Evolutionary conservation across 768 basidiomycete species (phyloP).

Genomic region (Mycena galericulata): DNA sequence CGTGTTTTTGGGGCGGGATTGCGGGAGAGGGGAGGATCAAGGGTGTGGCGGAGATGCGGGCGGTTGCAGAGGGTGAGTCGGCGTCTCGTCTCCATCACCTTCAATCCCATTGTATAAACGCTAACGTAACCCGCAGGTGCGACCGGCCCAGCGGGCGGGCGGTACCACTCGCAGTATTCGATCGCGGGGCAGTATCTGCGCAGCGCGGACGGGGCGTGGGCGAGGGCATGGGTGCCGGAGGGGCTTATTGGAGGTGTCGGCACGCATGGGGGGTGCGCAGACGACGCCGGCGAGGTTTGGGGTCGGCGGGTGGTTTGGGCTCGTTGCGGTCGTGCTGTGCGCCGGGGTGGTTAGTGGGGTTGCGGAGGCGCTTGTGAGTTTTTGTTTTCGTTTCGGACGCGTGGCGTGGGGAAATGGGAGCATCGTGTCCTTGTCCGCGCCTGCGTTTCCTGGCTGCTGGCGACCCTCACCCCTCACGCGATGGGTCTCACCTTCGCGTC

Average conservation of each 20-base stretch:
- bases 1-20: conserved; percentile 33
- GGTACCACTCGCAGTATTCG: conserved; percentile 35
- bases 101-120: neutral
- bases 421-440: no score
- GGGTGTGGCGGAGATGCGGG: conserved; percentile 37
- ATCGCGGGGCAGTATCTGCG: conserved; percentile 35
- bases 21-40: conserved; percentile 15
- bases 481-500: neutral
- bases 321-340: conserved; percentile 67
- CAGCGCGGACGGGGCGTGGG: conserved; percentile 21
- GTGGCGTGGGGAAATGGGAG: neutral
- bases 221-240: conserved; percentile 40
- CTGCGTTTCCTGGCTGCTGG: no score
- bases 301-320: conserved; percentile 59
- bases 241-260: conserved; percentile 29
- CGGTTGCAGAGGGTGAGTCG: conserved; percentile 32
- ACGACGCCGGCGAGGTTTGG: conserved; percentile 32
- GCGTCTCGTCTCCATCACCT: neutral
- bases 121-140: neutral
- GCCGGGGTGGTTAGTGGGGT: conserved; percentile 86
- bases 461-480: neutral
- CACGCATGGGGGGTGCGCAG: conserved; percentile 17
- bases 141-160: neutral
- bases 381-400: conserved; percentile 17
- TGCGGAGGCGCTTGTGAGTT: conserved; percentile 87